phyloP scores from a whole-genome alignment of 257 asterid genomes.

The Solanum dulcamara region DNA sequence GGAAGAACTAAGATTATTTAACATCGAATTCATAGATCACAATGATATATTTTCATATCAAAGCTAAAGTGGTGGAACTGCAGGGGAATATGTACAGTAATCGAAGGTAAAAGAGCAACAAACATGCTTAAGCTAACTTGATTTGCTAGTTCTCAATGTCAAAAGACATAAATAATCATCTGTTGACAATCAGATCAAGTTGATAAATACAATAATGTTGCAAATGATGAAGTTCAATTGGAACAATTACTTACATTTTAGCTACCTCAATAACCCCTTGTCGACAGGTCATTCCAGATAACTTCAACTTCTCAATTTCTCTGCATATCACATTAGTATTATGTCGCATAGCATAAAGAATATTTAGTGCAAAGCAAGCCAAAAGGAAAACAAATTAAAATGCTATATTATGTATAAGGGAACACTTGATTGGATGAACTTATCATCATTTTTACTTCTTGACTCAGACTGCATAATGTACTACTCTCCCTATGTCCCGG shows the following conservation, averaged over 20 bases:
- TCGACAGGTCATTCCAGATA: constrained; percentile 87
- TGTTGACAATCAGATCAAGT: not conserved
- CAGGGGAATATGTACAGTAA: not conserved
- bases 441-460: not conserved
- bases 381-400: not conserved
- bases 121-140: not conserved
- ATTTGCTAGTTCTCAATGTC: not conserved
- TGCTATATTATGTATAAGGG: not conserved
- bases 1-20: not conserved
- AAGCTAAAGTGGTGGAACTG: not conserved
- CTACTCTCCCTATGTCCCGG: not conserved
- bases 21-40: not conserved
- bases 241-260: constrained; percentile 57
- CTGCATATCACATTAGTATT: constrained; percentile 22
- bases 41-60: not conserved
- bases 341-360: not conserved
- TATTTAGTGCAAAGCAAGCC: not conserved
- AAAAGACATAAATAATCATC: not conserved
- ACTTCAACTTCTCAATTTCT: constrained; percentile 84
- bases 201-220: not conserved
- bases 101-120: not conserved
- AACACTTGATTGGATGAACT: not conserved
- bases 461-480: not conserved
- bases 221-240: not conserved
- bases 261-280: constrained; percentile 94